Base-by-base conservation (phyloP, 1,284 basidiomycete genomes). In the Schizopora paradoxa region DNA sequence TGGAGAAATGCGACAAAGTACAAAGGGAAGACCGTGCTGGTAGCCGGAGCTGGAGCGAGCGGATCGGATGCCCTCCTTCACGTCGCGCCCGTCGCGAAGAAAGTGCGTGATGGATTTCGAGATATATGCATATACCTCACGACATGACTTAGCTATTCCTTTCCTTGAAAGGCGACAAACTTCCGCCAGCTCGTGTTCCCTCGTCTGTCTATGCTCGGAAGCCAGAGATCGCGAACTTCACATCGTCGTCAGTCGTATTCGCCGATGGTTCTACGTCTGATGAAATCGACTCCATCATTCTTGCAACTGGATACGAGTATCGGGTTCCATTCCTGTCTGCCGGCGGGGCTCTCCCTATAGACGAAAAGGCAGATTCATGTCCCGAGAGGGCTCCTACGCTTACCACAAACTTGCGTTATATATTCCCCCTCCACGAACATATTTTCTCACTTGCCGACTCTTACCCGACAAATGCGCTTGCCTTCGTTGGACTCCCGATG, bases 291-390 rank as follows among this genome's bases (percentile, higher is more conserved):
- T 54, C 66, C 2, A 58, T 81, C 21, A 58, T 79, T 27, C 65
- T 77, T 7, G 77, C 62, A 0, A 79, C 76, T 0, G 78, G 78
- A 4, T 80, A 79, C 51, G 68, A 77, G 43, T 52, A 71, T 45
- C 67, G 65, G 25, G 62, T 76, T 5, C 76, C 76, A 0, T 79
- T 79, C 61, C 67, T 81, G 13, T 68, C 70, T 32, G 54, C 49
- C 13, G 59, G 67, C 35, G 59, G 65, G 28, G 60, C 60, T 16
- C 52, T 73, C 28, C 41, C 47, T 18, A 43, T 63, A 14, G 51
- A 52, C 26, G 54, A 51, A 16, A 22, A 32, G 6, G 28, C 41
- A 19, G 33, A 45, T 16, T 35, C 41, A 8, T 28, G 11, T 28
- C 26, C 23, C 41, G n/a, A 22, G 10, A 40, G 33, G 22, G 6